Percentiles rank a stretch among this genome's conserved stretches.
Evolutionary conservation across 1,284 basidiomycete genomes (phyloP).

Genomic region (Amylostereum areolatum): DNA sequence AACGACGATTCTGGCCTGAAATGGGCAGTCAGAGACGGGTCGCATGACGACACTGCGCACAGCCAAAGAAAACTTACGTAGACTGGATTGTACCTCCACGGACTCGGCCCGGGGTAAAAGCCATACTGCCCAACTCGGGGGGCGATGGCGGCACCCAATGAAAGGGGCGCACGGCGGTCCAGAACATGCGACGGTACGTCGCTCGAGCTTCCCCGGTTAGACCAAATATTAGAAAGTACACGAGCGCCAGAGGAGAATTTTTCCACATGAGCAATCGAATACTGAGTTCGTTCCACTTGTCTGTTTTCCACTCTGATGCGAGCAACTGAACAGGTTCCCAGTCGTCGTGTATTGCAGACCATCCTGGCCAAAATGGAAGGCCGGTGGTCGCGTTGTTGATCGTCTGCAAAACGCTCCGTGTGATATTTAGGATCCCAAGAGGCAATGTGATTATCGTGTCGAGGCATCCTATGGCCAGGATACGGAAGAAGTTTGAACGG

Average conservation of each 20-base stretch:
- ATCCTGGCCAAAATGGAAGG: not conserved
- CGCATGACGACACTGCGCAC: no score
- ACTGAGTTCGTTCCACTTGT: not conserved
- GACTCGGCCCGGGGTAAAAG: no score
- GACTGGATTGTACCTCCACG: no score
- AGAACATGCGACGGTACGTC: not conserved
- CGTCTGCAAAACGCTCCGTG: not conserved
- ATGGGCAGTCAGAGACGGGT: no score
- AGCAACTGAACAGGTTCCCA: not conserved
- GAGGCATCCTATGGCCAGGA: not conserved
- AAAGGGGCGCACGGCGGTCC: not conserved
- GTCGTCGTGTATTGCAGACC: not conserved
- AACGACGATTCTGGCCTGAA: no score
- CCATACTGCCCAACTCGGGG: no score
- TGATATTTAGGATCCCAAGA: not conserved
- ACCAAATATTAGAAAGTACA: not conserved
- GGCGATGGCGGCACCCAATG: no score
- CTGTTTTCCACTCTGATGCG: not conserved
- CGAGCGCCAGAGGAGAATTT: not conserved
- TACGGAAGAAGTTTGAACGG: not conserved
- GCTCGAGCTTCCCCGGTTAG: not conserved
- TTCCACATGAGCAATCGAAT: not conserved
- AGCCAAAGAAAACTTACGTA: no score
- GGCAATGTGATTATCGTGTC: not conserved
- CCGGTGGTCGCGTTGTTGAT: not conserved